Conservation (phyloP, 169 alveolate genomes). For the Babesia ovis region DNA sequence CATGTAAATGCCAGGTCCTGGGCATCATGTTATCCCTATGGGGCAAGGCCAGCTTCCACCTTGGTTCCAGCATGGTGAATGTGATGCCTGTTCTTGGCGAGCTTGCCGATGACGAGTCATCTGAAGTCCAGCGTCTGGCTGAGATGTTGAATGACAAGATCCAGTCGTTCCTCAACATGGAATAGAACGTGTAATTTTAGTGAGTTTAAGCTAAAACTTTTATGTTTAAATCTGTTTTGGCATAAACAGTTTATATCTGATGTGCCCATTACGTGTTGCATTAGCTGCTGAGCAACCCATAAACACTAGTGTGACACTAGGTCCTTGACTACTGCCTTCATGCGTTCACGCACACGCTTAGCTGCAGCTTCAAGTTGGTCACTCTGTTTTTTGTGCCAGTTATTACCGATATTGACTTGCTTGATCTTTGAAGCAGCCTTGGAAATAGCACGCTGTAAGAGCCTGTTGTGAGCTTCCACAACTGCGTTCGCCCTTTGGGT, state of each 20-base stretch:
- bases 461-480: conserved; percentile 24
- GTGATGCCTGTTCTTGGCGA: conserved; percentile 65
- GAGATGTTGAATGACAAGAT: conserved; percentile 31
- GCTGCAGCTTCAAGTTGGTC: conserved; percentile 31
- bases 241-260: too few species aligned
- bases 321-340: conserved; percentile 27
- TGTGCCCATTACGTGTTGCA: too few species aligned
- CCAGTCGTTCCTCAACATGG: conserved; percentile 32
- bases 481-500: conserved; percentile 2
- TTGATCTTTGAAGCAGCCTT: conserved; percentile 36
- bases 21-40: conserved; percentile 37
- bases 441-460: conserved; percentile 12
- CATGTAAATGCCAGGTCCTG: conserved; percentile 29
- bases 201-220: too few species aligned
- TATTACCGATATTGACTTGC: conserved; percentile 52
- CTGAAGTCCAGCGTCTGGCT: conserved; percentile 42
- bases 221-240: too few species aligned
- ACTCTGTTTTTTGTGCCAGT: conserved; percentile 45
- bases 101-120: conserved; percentile 57
- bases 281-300: too few species aligned
- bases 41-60: conserved; percentile 49
- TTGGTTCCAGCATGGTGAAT: conserved; percentile 42
- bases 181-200: too few species aligned
- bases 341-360: conserved; percentile 5
- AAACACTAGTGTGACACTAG: background rate